Base-by-base conservation (phyloP, 306 rosid species). In the Vigna nakashimae region DNA sequence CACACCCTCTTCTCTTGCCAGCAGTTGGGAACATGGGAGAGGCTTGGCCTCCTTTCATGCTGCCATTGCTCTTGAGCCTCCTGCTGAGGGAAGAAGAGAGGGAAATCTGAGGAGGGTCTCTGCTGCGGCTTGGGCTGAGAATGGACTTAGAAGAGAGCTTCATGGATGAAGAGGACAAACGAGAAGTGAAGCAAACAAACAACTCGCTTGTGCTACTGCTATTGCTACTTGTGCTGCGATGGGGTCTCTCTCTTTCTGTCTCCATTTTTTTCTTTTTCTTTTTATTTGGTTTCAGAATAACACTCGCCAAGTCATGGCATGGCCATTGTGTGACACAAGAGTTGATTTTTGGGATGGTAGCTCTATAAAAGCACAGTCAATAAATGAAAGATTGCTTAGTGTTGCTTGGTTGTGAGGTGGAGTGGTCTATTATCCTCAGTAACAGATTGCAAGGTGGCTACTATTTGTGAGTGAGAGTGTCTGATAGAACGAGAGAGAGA, bases 1-100 rank as follows among this genome's bases (percentile, higher is more conserved):
- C 88, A 13, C 85, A 71, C 3, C 92, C 93, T 70, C 92, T 76
- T 66, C 88, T 94, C 84, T 86, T 93, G 0, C 85, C 89, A 5
- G 79, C 91, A 3, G 90, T 81, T 9, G 98, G 99, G 75, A 95
- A 92, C 93, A 91, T 91, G 4, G 98, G 99, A 30, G 98, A 95
- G 48, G 99, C 98, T 36, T 90, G 98, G 3, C 95, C 98, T 3
- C 89, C 90, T 66, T 88, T 95, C 78, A 92, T 83, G 86, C 98
- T 92, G 0, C 97, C 93, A 73, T 89, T 92, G 88, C 83, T 86
- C 60, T 79, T 86, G 7, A 95, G 89, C 9, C 92, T 85, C 66
- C 96, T 87, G 76, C 96, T 95, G 28, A 95, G 82, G 28, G 99
- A 95, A 48, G 96, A 60, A 7, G 98, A 91, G 24, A 95, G 88